phyloP scores from a whole-genome alignment of 2,329 filamentous ascomycete species.

The Teratosphaeria epicoccoides region DNA sequence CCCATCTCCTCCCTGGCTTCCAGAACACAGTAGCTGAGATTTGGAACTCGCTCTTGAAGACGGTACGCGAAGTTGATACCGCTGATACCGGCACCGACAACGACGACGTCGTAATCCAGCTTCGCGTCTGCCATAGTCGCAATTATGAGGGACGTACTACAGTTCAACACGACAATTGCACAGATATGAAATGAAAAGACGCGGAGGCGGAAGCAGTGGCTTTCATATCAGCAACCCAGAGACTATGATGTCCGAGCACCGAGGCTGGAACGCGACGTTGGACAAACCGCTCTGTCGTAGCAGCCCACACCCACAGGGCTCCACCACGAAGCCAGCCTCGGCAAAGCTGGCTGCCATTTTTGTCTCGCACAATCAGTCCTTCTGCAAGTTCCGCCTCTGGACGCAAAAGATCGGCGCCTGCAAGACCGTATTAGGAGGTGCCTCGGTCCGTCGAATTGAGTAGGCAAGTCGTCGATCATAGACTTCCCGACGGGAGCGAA shows the following conservation, averaged over 20 bases:
- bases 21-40: conserved; percentile 52
- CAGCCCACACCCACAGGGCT: too few species aligned
- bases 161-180: too few species aligned
- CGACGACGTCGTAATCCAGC: conserved; percentile 37
- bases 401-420: not conserved
- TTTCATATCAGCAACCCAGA: not conserved
- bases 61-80: conserved; percentile 67
- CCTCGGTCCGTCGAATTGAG: not conserved
- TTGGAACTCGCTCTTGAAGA: conserved; percentile 36
- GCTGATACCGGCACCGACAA: conserved; percentile 63
- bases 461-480: not conserved
- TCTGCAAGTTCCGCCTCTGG: not conserved
- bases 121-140: not conserved
- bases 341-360: too few species aligned
- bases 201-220: not conserved
- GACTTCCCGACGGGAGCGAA: not conserved
- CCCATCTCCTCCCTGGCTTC: conserved; percentile 57
- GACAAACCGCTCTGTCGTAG: not conserved
- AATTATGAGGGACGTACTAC: too few species aligned
- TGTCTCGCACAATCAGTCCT: too few species aligned
- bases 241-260: not conserved
- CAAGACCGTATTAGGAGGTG: not conserved
- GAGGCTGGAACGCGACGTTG: not conserved
- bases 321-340: too few species aligned
- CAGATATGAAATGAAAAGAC: not conserved